These are phyloP conservation scores for Theobroma cacao DNA, from an alignment of 345 rosid species.

Conservation along the genomic window DNA sequence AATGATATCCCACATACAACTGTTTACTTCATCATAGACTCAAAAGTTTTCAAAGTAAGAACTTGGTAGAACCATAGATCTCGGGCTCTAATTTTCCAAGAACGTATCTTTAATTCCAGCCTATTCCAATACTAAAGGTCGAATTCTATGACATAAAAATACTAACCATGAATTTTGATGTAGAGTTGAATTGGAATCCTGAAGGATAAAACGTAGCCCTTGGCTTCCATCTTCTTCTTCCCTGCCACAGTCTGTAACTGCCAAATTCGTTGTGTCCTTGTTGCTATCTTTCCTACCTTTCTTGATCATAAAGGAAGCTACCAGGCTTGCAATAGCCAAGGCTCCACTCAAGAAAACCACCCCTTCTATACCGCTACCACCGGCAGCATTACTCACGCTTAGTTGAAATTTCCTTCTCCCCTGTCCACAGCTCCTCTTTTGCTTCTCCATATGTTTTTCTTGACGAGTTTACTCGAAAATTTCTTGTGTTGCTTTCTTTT, in stretches of 20 bases:
- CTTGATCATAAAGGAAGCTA: slow-evolving; percentile 32
- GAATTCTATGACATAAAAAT: background rate
- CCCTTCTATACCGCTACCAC: slow-evolving; percentile 29
- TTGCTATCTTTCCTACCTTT: slow-evolving; percentile 10
- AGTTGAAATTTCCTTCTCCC: slow-evolving; percentile 9
- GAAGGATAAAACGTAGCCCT: slow-evolving; percentile 21
- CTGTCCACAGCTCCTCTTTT: background rate
- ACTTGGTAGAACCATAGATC: background rate
- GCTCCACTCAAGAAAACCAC: slow-evolving; percentile 46
- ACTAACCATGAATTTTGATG: slow-evolving; percentile 27
- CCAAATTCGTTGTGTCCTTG: background rate
- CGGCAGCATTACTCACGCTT: background rate
- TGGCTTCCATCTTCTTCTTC: background rate
- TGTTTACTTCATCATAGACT: background rate
- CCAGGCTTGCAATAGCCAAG: slow-evolving; percentile 38
- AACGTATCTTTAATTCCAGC: background rate
- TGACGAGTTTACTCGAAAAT: background rate
- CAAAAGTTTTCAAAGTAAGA: background rate
- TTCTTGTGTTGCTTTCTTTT: background rate
- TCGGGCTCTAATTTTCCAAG: background rate
- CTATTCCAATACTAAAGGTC: background rate
- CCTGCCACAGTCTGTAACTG: background rate
- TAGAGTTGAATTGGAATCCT: slow-evolving; percentile 11
- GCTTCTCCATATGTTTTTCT: slow-evolving; percentile 12
- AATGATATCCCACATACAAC: background rate